These are phyloP conservation scores for Obba rivulosa DNA, from an alignment of 768 basidiomycete genomes.

Conservation along the genomic window DNA sequence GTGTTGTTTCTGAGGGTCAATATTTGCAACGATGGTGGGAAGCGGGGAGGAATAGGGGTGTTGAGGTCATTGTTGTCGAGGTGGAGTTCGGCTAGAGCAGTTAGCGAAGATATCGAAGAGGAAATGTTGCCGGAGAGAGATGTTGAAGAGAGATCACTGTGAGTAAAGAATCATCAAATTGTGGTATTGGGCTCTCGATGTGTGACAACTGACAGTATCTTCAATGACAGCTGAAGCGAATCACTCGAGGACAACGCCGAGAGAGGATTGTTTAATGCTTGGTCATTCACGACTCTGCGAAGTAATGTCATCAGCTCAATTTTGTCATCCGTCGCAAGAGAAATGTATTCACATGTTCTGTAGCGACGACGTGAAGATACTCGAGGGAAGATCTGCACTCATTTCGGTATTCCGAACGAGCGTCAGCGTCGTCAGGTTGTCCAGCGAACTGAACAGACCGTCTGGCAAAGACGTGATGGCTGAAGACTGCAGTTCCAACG, in stretches of 20 bases:
- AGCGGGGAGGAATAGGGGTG: constrained; percentile 26
- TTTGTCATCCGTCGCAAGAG: not conserved
- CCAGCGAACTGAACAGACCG: constrained; percentile 29
- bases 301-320: not conserved
- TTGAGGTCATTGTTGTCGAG: constrained; percentile 33
- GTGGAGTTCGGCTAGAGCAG: constrained; percentile 31
- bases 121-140: constrained; percentile 36
- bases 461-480: constrained; percentile 31
- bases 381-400: constrained; percentile 32
- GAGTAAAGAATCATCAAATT: no score
- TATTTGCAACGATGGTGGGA: constrained; percentile 31
- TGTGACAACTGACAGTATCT: constrained; percentile 25
- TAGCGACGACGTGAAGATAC: constrained; percentile 27
- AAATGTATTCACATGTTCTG: constrained; percentile 33
- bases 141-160: constrained; percentile 34
- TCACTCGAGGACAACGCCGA: constrained; percentile 26
- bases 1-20: constrained; percentile 33
- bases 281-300: constrained; percentile 32
- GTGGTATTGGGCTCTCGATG: not conserved
- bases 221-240: constrained; percentile 27
- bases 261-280: constrained; percentile 29
- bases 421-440: constrained; percentile 29
- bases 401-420: constrained; percentile 38
- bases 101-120: constrained; percentile 26
- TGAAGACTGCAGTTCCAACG: constrained; percentile 38